Conservation (phyloP, 306 rosid species). For the Dalbergia oliveri region DNA sequence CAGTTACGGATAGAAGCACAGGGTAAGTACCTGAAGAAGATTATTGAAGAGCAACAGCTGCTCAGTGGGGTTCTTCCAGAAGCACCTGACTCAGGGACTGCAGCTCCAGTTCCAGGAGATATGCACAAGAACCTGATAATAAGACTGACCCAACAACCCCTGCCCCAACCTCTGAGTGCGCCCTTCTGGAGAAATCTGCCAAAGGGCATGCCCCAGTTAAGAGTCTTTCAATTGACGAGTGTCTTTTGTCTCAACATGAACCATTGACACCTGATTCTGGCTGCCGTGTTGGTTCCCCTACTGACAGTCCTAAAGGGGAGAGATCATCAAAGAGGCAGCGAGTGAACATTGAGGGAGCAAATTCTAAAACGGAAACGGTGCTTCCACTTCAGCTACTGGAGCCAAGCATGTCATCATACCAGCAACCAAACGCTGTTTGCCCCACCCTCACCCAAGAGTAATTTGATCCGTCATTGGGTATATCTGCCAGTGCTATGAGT, state of each 20-base stretch:
- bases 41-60: constrained; percentile 86
- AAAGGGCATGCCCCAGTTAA: constrained; percentile 62
- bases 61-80: constrained; percentile 74
- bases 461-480: constrained; percentile 59
- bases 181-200: constrained; percentile 65
- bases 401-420: constrained; percentile 68
- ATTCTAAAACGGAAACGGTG: constrained; percentile 59
- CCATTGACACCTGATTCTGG: constrained; percentile 82
- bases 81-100: constrained; percentile 52
- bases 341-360: constrained; percentile 54
- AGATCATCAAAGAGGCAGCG: constrained; percentile 62
- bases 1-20: constrained; percentile 89
- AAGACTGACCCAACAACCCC: constrained; percentile 84
- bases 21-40: constrained; percentile 88
- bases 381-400: constrained; percentile 72
- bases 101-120: constrained; percentile 49
- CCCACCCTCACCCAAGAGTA: constrained; percentile 48
- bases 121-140: constrained; percentile 53
- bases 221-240: constrained; percentile 75
- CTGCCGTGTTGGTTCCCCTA: constrained; percentile 61
- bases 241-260: constrained; percentile 73
- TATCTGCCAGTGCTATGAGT: constrained; percentile 35
- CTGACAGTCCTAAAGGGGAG: constrained; percentile 58
- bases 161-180: constrained; percentile 71
- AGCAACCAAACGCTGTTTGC: constrained; percentile 52